Conservation (phyloP, 2,329 filamentous ascomycete species). For the Trichoderma koningiopsis region DNA sequence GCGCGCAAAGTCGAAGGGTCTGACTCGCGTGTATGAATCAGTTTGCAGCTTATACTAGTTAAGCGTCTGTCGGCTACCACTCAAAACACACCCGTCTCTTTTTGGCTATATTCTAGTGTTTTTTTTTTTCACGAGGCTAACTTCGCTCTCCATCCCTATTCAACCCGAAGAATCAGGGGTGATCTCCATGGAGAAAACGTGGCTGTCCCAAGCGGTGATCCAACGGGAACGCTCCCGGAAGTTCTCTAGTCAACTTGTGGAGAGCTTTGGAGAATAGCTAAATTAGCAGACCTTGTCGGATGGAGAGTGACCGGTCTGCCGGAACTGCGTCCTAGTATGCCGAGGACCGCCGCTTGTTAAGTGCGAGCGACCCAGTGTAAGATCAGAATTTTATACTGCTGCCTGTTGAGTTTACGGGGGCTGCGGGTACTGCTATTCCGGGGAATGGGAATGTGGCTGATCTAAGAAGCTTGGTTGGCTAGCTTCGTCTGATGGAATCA, state of each 20-base stretch:
- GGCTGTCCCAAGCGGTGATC: conserved; percentile 6
- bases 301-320: neutral
- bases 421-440: conserved; percentile 9
- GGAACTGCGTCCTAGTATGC: neutral
- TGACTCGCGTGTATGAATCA: conserved; percentile 22
- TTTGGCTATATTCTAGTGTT: conserved; percentile 10
- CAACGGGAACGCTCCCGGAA: conserved; percentile 20
- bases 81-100: neutral
- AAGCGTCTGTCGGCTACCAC: neutral
- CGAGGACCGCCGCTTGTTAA: neutral
- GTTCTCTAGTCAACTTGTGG: neutral
- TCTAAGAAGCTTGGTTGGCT: conserved; percentile 6
- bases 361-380: neutral
- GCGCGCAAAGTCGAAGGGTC: neutral
- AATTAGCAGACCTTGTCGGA: neutral
- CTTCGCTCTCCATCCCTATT: conserved; percentile 4
- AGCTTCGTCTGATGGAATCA: neutral
- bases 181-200: conserved; percentile 7
- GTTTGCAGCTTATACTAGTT: neutral
- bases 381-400: conserved; percentile 14
- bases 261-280: neutral
- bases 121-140: neutral
- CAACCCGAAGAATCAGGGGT: conserved; percentile 3
- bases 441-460: conserved; percentile 7
- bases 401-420: neutral